Percentiles rank a stretch among this genome's conserved stretches.
These are phyloP conservation scores for Reticulascus tulasneorum DNA, from an alignment of 2,329 filamentous ascomycete genomes.

Conservation along the genomic window DNA sequence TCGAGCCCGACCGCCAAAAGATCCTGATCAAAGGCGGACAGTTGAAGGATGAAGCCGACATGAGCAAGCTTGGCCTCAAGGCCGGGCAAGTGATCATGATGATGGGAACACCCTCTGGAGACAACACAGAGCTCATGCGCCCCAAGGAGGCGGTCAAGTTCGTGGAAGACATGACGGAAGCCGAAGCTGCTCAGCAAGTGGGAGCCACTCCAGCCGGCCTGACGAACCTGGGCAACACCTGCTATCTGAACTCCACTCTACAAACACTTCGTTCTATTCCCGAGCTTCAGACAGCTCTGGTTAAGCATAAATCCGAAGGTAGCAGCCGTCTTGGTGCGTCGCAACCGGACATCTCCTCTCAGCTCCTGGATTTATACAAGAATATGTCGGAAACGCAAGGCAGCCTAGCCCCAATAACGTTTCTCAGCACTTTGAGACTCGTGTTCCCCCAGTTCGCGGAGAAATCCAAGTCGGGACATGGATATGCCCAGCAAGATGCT, in stretches of 20 bases:
- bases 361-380: constrained; percentile 79
- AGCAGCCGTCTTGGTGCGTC: constrained; percentile 9
- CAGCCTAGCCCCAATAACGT: constrained; percentile 77
- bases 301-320: constrained; percentile 55
- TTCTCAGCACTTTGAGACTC: constrained; percentile 73
- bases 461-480: constrained; percentile 73
- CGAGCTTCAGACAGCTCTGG: constrained; percentile 78
- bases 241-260: constrained; percentile 97
- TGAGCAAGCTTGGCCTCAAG: constrained; percentile 82
- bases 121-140: constrained; percentile 56
- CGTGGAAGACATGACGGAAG: constrained; percentile 95
- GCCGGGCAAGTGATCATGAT: constrained; percentile 87
- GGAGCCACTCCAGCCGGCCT: constrained; percentile 86
- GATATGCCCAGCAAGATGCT: constrained; percentile 96
- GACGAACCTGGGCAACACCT: constrained; percentile 93
- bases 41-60: constrained; percentile 89
- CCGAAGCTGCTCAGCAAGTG: constrained; percentile 76
- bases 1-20: constrained; percentile 95
- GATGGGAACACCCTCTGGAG: constrained; percentile 82
- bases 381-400: constrained; percentile 87
- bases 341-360: constrained; percentile 24
- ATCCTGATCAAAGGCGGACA: constrained; percentile 91
- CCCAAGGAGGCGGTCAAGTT: constrained; percentile 85
- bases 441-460: constrained; percentile 93
- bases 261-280: constrained; percentile 86